phyloP scores from a whole-genome alignment of 192 early-diverging fungal species.

The Entomortierella chlamydospora region DNA sequence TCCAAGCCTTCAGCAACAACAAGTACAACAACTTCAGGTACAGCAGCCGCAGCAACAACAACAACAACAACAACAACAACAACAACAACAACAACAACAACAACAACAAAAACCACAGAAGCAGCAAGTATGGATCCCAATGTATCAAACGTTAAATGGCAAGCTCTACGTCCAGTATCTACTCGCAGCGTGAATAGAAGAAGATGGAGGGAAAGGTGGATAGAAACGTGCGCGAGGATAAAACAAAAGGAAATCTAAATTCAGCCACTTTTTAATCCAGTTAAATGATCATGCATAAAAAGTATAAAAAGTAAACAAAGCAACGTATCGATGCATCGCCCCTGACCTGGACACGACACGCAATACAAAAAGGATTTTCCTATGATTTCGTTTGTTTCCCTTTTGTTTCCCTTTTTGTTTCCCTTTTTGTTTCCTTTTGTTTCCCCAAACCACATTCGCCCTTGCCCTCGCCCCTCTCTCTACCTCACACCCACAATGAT shows the following conservation, averaged over 20 bases:
- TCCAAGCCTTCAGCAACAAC: conserved; percentile 8
- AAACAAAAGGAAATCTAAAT: too few relatives aligned
- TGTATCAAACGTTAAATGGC: conserved; percentile 27
- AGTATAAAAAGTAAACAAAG: neutral
- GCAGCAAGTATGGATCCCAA: conserved; percentile 49
- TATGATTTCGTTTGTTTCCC: conserved; percentile 1
- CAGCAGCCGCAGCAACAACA: conserved; percentile 19
- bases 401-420: neutral
- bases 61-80: conserved; percentile 4
- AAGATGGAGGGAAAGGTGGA: neutral
- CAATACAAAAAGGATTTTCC: neutral
- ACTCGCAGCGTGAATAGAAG: neutral
- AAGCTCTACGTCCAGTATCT: conserved; percentile 42
- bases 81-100: conserved; percentile 18
- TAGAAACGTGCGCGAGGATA: neutral
- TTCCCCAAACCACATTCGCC: neutral
- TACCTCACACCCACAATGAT: neutral
- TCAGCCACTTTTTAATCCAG: neutral
- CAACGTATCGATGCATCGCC: too few relatives aligned
- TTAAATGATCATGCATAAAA: neutral
- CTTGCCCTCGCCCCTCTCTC: neutral
- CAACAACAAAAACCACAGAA: conserved; percentile 14
- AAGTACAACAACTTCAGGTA: neutral
- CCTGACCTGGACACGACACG: neutral
- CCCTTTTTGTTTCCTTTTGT: neutral